Evolutionary conservation across 2,329 filamentous ascomycete genomes (phyloP).

Genomic region (Ophiostoma perfectum): DNA sequence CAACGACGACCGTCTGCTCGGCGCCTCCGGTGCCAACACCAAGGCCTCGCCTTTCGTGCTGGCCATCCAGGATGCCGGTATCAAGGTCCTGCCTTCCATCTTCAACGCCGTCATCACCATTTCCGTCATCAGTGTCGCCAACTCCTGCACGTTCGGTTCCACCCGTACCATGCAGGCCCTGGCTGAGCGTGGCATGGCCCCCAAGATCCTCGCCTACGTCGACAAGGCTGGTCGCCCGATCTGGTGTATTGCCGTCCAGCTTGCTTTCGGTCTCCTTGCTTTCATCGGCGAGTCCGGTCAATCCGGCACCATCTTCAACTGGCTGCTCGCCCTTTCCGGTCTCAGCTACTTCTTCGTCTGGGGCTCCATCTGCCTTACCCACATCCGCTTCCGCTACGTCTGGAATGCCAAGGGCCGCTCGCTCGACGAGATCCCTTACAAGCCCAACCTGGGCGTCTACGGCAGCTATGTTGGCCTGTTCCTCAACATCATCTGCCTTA

Average conservation of each 20-base stretch:
- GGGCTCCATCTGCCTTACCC: slow-evolving; percentile 60
- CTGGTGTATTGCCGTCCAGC: slow-evolving; percentile 47
- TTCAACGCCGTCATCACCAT: slow-evolving; percentile 51
- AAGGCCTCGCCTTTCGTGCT: slow-evolving; percentile 48
- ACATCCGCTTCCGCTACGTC: slow-evolving; percentile 60
- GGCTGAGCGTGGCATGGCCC: slow-evolving; percentile 47
- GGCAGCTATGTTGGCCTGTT: slow-evolving; percentile 65
- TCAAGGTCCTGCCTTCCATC: slow-evolving; percentile 46
- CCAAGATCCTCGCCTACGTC: slow-evolving; percentile 54
- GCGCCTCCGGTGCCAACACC: slow-evolving; percentile 38
- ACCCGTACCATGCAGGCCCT: slow-evolving; percentile 49
- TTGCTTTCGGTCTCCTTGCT: slow-evolving; percentile 55
- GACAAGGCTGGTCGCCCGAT: slow-evolving; percentile 57
- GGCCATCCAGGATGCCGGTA: slow-evolving; percentile 46
- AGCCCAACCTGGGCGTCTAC: slow-evolving; percentile 49
- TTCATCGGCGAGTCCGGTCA: slow-evolving; percentile 48
- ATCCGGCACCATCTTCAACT: slow-evolving; percentile 50
- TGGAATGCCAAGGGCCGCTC: slow-evolving; percentile 56
- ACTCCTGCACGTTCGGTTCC: slow-evolving; percentile 47
- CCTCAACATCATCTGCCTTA: slow-evolving; percentile 62
- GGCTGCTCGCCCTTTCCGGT: slow-evolving; percentile 66
- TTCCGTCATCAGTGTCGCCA: slow-evolving; percentile 48
- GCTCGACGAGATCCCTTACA: slow-evolving; percentile 45
- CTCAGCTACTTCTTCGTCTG: slow-evolving; percentile 71
- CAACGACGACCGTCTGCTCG: slow-evolving; percentile 38